These are phyloP conservation scores for Cyberlindnera meyerae DNA, from an alignment of 805 yeast genomes.

Conservation along the genomic window DNA sequence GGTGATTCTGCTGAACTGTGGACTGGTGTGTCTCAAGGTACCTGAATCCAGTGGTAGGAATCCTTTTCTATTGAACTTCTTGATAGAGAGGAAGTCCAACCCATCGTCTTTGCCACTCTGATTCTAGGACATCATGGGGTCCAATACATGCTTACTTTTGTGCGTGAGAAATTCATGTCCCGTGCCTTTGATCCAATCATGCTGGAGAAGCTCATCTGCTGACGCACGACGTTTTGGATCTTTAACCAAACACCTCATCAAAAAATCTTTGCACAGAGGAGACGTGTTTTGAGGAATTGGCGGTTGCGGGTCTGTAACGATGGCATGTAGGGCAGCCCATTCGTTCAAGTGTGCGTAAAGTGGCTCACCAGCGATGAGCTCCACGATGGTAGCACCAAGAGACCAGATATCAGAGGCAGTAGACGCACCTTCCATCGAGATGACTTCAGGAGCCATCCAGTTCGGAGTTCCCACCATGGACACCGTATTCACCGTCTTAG, in stretches of 20 bases:
- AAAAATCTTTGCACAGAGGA: constrained; percentile 46
- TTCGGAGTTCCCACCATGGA: constrained; percentile 83
- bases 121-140: constrained; percentile 1
- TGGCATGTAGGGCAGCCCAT: constrained; percentile 79
- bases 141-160: background rate
- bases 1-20: no score
- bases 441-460: constrained; percentile 99
- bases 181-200: constrained; percentile 61
- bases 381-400: constrained; percentile 90
- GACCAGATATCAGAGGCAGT: constrained; percentile 92
- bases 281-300: constrained; percentile 55
- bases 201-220: constrained; percentile 51
- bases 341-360: constrained; percentile 76
- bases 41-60: no score
- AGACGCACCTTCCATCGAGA: constrained; percentile 77
- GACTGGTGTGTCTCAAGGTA: no score
- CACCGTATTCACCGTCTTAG: constrained; percentile 43
- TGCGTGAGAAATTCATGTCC: no score
- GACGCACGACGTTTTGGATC: constrained; percentile 55
- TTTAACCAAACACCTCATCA: constrained; percentile 65
- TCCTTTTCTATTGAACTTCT: background rate
- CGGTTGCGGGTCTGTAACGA: constrained; percentile 70
- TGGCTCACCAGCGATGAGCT: constrained; percentile 79
- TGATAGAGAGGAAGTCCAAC: background rate
- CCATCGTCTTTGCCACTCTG: no score